Evolutionary conservation across 2,329 filamentous ascomycete species (phyloP), one percentile per base, ranked within the genome.

Genomic region (Aspergillus ibericus): DNA sequence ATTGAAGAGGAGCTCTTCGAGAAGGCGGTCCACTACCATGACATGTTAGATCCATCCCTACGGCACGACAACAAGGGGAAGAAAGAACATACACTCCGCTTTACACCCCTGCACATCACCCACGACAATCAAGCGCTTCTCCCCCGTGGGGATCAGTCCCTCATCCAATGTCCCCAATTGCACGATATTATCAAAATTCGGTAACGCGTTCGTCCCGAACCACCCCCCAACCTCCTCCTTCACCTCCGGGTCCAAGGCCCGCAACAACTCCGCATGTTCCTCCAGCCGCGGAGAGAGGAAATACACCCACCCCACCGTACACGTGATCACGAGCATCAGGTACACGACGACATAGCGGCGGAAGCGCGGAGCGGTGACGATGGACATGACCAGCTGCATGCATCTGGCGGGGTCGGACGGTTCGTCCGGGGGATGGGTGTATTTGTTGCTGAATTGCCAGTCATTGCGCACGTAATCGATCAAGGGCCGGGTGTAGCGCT

Each of bases 81-180:
- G 44, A 20, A 49, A 38, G 66, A 25, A 25, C 72, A 81, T 76
- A 71, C 91, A 81, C 61, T 92, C 84, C 12, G 83, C 73, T 66
- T 85, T 85, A 80, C 95, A 95, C 50, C 95, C 95, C 77, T 98
- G 93, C 13, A 98, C 91, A 77, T 99, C 95, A 55, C 95, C 93
- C 34, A 98, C 81, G 60, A 98, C 81, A 34, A 98, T 80, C 22
- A 99, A 78, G 16, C 92, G 81, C 55, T 83, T 73, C 42, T 70
- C 55, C 20, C 64, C 56, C 29, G 72, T 69, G 10, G 83, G 83
- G 12, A 85, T 62, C 50, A 82, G 70, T 4, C 71, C 64, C 25
- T 76, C 65, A 63, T 84, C 79, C 62, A 88, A 66, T 13, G 77
- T 76, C 64, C 76, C 76, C 51, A 87, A 67, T 46, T 81, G 79